Evolutionary conservation across 1,284 basidiomycete species (phyloP), one percentile per base, ranked within the genome.

Genomic region (Schizopora paradoxa): DNA sequence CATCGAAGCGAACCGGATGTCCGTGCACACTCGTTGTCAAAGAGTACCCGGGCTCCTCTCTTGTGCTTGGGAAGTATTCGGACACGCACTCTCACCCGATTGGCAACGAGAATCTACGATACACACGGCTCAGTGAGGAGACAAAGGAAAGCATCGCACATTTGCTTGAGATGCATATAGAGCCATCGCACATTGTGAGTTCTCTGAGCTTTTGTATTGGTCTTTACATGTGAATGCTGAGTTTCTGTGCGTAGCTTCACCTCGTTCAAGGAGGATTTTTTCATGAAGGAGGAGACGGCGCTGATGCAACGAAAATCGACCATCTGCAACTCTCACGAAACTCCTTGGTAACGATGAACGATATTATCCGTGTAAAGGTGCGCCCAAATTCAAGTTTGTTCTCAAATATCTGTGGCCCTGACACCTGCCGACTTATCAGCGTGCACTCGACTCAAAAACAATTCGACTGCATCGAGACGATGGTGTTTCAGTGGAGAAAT

Each of bases 401-500:
- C n/a, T n/a, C n/a, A n/a, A n/a, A n/a, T n/a, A n/a, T n/a, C n/a
- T n/a, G n/a, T n/a, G n/a, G n/a, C n/a, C 28, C 10, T 31, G 28
- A 31, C 10, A 31, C 14, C 8, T 14, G 28, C 10, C 28, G 14
- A 31, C n/a, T n/a, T n/a, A n/a, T n/a, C n/a, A n/a, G n/a, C n/a
- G n/a, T n/a, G n/a, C n/a, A n/a, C n/a, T 57, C 14, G 54, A 55
- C 29, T 45, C 43, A 8, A 51, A 58, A 29, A 49, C 19, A 0
- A 31, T 52, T 13, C 52, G 51, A 2, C 31, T 55, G 18, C 18
- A 47, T 14, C 26, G 13, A 6, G 27, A 47, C n/a, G 54, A 58
- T 36, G 52, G 52, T 8, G 5, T 16, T 1, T 58, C 56, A 1
- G 44, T 38, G 4, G 35, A 38, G 4, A 19, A 46, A 14, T 56